Conservation (phyloP, 306 rosid species). For the cucumber (Cucumis sativus) region DNA sequence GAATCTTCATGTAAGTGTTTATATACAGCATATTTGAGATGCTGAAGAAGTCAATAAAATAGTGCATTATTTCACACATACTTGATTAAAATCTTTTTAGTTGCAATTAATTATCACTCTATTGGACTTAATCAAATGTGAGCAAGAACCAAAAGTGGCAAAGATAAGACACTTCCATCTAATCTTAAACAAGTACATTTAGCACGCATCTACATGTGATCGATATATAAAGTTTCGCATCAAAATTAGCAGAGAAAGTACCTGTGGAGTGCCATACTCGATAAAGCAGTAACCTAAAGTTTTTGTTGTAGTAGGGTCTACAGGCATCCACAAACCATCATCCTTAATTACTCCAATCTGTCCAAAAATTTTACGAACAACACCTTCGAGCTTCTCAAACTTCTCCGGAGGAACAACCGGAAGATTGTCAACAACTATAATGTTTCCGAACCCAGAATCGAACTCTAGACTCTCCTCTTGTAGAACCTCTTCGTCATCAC, state of each 20-base stretch:
- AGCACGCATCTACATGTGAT: no score
- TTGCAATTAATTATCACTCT: not conserved
- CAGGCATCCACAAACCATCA: conserved; percentile 78
- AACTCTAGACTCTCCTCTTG: conserved; percentile 44
- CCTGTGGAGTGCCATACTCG: conserved; percentile 78
- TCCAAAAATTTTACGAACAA: conserved; percentile 51
- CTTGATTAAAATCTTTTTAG: no score
- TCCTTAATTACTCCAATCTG: conserved; percentile 67
- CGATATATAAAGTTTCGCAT: not conserved
- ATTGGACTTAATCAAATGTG: not conserved
- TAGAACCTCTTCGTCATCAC: conserved; percentile 54
- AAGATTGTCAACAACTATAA: conserved; percentile 62
- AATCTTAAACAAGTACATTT: not conserved
- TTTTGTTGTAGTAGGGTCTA: conserved; percentile 43
- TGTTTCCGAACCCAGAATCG: conserved; percentile 59
- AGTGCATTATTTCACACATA: no score
- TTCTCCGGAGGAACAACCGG: conserved; percentile 65
- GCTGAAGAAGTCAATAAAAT: no score
- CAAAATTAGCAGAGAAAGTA: not conserved
- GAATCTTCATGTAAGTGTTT: no score
- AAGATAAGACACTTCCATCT: not conserved
- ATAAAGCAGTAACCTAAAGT: conserved; percentile 63
- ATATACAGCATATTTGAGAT: no score
- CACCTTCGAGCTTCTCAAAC: conserved; percentile 61
- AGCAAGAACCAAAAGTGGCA: not conserved